Evolutionary conservation across 129 eudicot species (phyloP).

Genomic region (Pseudognaphalium luteoalbum): DNA sequence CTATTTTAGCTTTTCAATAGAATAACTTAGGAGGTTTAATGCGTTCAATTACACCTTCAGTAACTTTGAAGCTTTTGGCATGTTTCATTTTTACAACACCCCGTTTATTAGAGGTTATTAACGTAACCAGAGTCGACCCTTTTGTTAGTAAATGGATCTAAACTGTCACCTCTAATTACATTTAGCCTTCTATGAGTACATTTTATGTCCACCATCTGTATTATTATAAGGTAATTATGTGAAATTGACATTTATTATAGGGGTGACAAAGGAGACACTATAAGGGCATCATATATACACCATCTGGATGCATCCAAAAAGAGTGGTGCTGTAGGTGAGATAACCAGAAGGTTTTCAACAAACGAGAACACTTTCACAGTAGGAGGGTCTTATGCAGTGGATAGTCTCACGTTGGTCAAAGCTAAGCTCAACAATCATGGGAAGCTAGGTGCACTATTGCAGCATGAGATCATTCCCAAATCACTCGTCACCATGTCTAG

Average conservation of each 20-base stretch:
- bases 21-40: background rate
- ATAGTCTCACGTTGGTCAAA: conserved; percentile 61
- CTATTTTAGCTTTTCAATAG: background rate
- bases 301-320: conserved; percentile 54
- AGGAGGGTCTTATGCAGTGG: conserved; percentile 70
- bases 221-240: background rate
- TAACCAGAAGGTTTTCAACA: conserved; percentile 70
- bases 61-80: background rate
- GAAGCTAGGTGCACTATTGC: conserved; percentile 62
- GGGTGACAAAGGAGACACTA: conserved; percentile 84
- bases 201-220: background rate
- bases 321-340: conserved; percentile 77
- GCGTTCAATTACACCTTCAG: background rate
- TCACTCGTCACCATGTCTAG: conserved; percentile 66
- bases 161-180: background rate
- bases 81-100: background rate
- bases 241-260: conserved; percentile 34
- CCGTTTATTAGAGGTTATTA: background rate
- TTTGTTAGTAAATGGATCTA: background rate
- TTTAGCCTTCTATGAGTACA: background rate
- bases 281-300: conserved; percentile 74
- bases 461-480: conserved; percentile 73
- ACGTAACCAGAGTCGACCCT: background rate
- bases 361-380: conserved; percentile 78
- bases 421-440: conserved; percentile 80